Evolutionary conservation across 2,329 filamentous ascomycete genomes (phyloP), one percentile per base, ranked within the genome.

Genomic region (Neonectria magnoliae): DNA sequence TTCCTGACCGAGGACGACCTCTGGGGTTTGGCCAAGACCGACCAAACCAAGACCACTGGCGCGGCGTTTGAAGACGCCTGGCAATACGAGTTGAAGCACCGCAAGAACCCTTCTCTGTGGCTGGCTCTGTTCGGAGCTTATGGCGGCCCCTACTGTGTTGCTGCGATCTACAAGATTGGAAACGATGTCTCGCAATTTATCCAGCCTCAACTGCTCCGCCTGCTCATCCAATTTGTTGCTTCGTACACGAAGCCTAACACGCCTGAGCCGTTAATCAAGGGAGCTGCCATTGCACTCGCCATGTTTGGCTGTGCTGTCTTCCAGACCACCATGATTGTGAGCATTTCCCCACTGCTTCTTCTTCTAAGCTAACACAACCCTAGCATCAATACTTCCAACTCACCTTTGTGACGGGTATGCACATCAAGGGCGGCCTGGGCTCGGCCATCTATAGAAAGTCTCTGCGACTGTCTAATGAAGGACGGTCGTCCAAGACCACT

Each of bases 351-450:
- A 4, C 9, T 31, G 4, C 3, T 14, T 64, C 41, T 29, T n/a
- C 27, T 50, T 51, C 20, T 13, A 16, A 14, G 57, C 75, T 78
- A 67, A 78, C 65, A 42, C 31, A 14, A 9, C 9, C 20, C 4
- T 57, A 82, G 62, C 95, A 99, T 78, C 97, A 99, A 81, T 99
- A 99, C 78, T 99, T 99, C 82, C 96, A 98, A 79, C 87, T 93
- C 51, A 88, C 94, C 5, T 99, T 99, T 74, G 93, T 97, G 74
- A 95, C 93, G 4, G 96, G 96, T 62, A 99, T 99, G 96, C 90
- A 93, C 57, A 93, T 99, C 81, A 98, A 98, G 82, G 92, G 93
- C 44, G 91, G 94, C 3, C 81, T 99, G 67, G 95, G 93, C 7
- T 92, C 95, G 1, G 88, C 94, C 62, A 98, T 99, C 69, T 99